Evolutionary conservation across 306 rosid species (phyloP).

Genomic region (Lotus japonicus): DNA sequence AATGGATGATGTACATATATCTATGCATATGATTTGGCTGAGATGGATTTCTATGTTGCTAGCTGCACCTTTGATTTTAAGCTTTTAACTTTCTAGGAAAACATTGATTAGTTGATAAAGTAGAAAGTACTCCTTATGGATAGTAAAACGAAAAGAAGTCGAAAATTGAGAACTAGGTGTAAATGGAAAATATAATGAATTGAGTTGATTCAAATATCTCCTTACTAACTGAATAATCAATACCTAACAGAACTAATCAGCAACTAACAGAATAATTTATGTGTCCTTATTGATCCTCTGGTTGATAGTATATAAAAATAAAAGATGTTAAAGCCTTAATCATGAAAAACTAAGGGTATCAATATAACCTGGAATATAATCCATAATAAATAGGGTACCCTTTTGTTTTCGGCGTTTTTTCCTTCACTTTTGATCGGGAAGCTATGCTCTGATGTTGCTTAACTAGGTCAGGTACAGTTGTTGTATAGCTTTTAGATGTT

Average conservation of each 20-base stretch:
- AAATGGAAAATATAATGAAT: too few species aligned
- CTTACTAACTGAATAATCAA: too few species aligned
- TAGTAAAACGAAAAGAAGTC: too few species aligned
- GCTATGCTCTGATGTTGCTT: not conserved
- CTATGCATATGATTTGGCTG: not conserved
- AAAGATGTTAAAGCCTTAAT: not conserved
- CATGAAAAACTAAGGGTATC: conserved; percentile 4
- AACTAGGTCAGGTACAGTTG: not conserved
- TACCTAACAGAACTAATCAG: too few species aligned
- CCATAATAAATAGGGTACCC: not conserved
- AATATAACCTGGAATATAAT: not conserved
- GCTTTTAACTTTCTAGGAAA: not conserved
- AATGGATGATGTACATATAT: not conserved
- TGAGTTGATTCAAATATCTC: too few species aligned
- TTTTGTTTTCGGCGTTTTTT: not conserved
- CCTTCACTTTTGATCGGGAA: conserved; percentile 9
- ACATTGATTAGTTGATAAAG: not conserved
- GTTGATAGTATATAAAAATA: not conserved
- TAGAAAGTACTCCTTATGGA: not conserved
- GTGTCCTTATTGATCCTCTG: too few species aligned
- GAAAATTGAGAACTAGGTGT: too few species aligned
- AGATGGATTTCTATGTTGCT: not conserved
- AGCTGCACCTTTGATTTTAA: not conserved
- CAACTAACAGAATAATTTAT: too few species aligned
- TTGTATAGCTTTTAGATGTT: conserved; percentile 9